Percentiles rank a stretch among this genome's conserved stretches.
Evolutionary conservation across 2,329 filamentous ascomycete species (phyloP).

Genomic region (Fusarium citri): DNA sequence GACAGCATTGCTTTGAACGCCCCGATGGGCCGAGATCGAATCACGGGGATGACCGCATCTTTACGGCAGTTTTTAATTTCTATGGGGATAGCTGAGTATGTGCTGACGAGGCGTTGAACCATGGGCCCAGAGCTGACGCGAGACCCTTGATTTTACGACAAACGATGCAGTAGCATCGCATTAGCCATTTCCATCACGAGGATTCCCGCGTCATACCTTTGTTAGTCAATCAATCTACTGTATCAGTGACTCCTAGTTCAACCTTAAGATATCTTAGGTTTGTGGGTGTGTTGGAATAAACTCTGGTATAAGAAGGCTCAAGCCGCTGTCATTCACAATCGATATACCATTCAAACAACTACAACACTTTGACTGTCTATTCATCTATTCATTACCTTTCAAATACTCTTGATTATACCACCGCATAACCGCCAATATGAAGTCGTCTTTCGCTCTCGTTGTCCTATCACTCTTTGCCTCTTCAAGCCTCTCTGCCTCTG

Average conservation of each 20-base stretch:
- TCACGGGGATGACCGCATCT: conserved; percentile 20
- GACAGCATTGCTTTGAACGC: conserved; percentile 14
- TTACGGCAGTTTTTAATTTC: neutral
- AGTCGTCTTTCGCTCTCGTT: conserved; percentile 16
- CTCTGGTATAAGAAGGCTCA: conserved; percentile 27
- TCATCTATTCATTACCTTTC: neutral
- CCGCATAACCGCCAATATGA: conserved; percentile 31
- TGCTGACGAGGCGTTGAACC: conserved; percentile 9
- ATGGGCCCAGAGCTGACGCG: conserved; percentile 9
- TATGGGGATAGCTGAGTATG: conserved; percentile 1
- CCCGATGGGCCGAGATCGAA: conserved; percentile 29
- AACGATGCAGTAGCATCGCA: conserved; percentile 27
- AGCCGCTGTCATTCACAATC: conserved; percentile 15
- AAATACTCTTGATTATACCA: neutral
- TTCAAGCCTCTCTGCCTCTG: conserved; percentile 33
- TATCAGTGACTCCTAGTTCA: neutral
- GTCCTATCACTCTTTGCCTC: conserved; percentile 25
- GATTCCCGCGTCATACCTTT: conserved; percentile 32
- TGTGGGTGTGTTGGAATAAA: neutral
- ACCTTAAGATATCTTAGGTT: neutral
- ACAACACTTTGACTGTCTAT: no score
- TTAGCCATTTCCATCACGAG: conserved; percentile 30
- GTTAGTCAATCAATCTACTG: neutral
- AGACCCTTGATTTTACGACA: conserved; percentile 20
- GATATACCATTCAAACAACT: neutral